Base-by-base conservation (phyloP, 2,329 filamentous ascomycete genomes). In the Domatiomyces globalis region DNA sequence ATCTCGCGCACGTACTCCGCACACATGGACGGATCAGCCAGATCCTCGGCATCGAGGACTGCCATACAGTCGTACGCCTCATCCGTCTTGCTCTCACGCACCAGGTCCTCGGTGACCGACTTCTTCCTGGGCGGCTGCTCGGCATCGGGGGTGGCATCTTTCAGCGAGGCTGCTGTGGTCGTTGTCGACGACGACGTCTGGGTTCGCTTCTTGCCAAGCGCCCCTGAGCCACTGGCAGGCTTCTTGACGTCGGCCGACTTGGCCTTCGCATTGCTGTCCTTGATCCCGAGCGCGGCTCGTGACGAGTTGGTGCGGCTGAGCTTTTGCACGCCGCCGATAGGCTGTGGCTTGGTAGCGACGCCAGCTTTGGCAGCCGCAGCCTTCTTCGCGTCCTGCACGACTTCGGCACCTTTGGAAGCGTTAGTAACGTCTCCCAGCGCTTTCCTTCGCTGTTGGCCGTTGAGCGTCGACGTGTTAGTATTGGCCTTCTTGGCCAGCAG, bases 1-100 rank as follows among this genome's bases (percentile, higher is more conserved):
- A 98, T 96, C 65, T 98, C 92, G 54, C 84, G 84, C 48, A 94
- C 89, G 63, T 98, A 98, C 68, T 96, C 92, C 49, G 92, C 87
- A 58, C 94, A 92, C 92, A 98, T 96, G 62, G 95, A 76, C 22
- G 94, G 94, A 64, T 98, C 92, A 60, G 94, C 87, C 48, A 85
- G 67, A 62, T 98, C 92, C 67, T 96, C 92, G 48, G 74, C 75
- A 64, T 96, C 92, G 27, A 95, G 75, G 61, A 92, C 76, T 1
- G 65, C 62, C 19, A 75, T 65, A 27, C 59, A 54, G 29, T 61
- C 58, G 36, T 51, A 53, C 8, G 54, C 61, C 33, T 64, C 57
- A 4, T 57, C 56, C 39, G 69, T 67, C 61, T 79, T 74, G 50
- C 65, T 62, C 60, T 65, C 58, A 67, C 66, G 54, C 65, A 69